Conservation (phyloP, 148 eudicot genomes). For the Polygonum maritimum region DNA sequence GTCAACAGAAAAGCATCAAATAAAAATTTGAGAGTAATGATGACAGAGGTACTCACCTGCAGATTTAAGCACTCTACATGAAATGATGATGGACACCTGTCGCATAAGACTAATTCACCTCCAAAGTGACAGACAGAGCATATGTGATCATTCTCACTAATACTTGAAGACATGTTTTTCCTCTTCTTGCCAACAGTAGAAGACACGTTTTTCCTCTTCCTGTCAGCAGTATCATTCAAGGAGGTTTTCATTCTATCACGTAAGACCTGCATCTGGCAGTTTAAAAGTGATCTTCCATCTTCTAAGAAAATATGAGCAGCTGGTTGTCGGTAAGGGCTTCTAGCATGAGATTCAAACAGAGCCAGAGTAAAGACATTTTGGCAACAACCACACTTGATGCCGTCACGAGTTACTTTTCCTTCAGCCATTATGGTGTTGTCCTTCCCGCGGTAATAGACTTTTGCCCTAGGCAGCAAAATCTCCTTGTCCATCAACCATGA, state of each 20-base stretch:
- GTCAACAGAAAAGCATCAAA: neutral
- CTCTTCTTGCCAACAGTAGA: constrained; percentile 16
- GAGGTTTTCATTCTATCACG: constrained; percentile 9
- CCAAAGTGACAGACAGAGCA: constrained; percentile 91
- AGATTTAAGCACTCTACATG: constrained; percentile 84
- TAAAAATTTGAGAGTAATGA: neutral
- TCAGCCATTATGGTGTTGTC: constrained; percentile 50
- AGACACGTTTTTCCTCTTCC: constrained; percentile 16
- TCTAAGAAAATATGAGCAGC: constrained; percentile 61
- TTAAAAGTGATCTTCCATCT: constrained; percentile 62
- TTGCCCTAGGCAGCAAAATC: constrained; percentile 49
- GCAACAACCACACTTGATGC: constrained; percentile 92
- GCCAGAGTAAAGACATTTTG: constrained; percentile 73
- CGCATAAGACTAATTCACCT: constrained; percentile 67
- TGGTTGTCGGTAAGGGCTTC: constrained; percentile 69
- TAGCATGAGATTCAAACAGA: constrained; percentile 89
- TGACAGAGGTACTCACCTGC: constrained; percentile 29
- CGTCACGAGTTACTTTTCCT: constrained; percentile 84
- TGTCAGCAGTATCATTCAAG: constrained; percentile 15
- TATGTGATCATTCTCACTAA: constrained; percentile 64
- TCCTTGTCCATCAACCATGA: constrained; percentile 88
- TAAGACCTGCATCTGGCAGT: constrained; percentile 60
- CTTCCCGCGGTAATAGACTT: constrained; percentile 72
- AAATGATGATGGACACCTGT: constrained; percentile 88
- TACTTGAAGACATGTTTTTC: constrained; percentile 24